Evolutionary conservation across 139 green algal genomes (phyloP).

Genomic region (Raphidocelis subcapitata): DNA sequence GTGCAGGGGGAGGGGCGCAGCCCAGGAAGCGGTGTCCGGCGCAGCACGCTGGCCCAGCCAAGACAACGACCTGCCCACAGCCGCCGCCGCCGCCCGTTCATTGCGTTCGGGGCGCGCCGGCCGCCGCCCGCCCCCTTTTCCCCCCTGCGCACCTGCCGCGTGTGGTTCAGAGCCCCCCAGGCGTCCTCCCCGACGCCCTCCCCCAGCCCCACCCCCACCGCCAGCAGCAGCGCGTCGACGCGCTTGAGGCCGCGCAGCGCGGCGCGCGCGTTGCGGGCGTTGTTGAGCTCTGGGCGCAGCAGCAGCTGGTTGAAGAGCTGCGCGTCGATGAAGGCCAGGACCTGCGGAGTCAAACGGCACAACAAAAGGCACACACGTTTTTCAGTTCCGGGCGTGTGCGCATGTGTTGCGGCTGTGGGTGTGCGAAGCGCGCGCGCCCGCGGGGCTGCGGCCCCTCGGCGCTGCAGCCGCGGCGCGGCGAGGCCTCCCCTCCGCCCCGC

Average conservation of each 20-base stretch:
- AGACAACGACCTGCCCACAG: too few relatives aligned
- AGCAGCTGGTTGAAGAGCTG: conserved; percentile 95
- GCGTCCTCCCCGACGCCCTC: conserved; percentile 46
- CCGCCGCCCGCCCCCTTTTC: too few relatives aligned
- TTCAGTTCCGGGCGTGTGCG: not conserved
- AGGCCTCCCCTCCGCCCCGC: too few relatives aligned
- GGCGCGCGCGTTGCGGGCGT: conserved; percentile 92
- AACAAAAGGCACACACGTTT: not conserved
- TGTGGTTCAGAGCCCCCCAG: conserved; percentile 82
- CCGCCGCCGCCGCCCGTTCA: too few relatives aligned
- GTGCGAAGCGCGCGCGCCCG: too few relatives aligned
- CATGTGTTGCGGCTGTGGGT: too few relatives aligned
- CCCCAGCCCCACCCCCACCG: conserved; percentile 48
- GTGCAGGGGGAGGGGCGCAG: too few relatives aligned
- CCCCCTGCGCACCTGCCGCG: not conserved
- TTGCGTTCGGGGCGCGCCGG: too few relatives aligned
- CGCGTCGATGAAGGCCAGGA: conserved; percentile 94
- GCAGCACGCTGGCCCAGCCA: too few relatives aligned
- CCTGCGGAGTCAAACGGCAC: conserved; percentile 49
- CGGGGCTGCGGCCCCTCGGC: too few relatives aligned
- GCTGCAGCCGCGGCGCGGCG: too few relatives aligned
- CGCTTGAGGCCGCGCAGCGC: conserved; percentile 67
- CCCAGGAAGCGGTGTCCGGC: too few relatives aligned
- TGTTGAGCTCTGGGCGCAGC: conserved; percentile 96
- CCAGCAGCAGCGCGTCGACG: conserved; percentile 82